Base-by-base conservation (phyloP, 2,329 filamentous ascomycete species). In the Dothistroma septosporum region DNA sequence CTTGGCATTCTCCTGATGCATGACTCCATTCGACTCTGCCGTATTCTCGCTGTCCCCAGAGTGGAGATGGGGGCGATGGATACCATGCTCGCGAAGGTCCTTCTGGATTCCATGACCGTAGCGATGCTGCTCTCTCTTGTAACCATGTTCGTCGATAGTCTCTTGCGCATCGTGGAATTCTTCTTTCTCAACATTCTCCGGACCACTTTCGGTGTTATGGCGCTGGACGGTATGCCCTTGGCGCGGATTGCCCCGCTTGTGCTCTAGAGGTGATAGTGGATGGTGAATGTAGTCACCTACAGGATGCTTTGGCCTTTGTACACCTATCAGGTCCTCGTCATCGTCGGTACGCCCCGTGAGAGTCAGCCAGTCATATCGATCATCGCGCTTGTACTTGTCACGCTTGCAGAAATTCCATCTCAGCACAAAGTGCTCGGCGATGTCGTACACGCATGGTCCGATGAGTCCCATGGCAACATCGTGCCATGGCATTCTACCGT, bases 331-430 rank as follows among this genome's bases (percentile, higher is more conserved):
- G 71, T 96, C 91, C 72, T 97, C 92, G 66, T 96, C 84, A 0
- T 90, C 83, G 8, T 86, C 89, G 59, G 88, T 83, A 14, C 90
- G 85, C 7, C 90, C 91, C 61, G 90, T 86, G 62, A 97, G 76
- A 61, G 86, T 82, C 6, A 97, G 80, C 92, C 92, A 97, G 72
- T 95, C 90, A 66, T 91, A 95, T 41, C 86, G 80, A 0, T 86
- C 80, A 66, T 93, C 89, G 5, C 92, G 88, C 80, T 97, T 97
- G 79, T 97, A 97, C 79, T 97, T 97, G 81, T 97, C 93, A 37
- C 93, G 86, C 77, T 97, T 97, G 77, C 93, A 83, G 70, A 96
- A 96, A 72, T 99, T 97, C 94, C 93, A 97, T 35, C 94, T 86
- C 50, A 97, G 78, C 9, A 96, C 87, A 69, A 97, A 99, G 73